These are phyloP conservation scores for Alternaria incomplexa DNA, from an alignment of 2,329 filamentous ascomycete genomes.

Conservation along the genomic window DNA sequence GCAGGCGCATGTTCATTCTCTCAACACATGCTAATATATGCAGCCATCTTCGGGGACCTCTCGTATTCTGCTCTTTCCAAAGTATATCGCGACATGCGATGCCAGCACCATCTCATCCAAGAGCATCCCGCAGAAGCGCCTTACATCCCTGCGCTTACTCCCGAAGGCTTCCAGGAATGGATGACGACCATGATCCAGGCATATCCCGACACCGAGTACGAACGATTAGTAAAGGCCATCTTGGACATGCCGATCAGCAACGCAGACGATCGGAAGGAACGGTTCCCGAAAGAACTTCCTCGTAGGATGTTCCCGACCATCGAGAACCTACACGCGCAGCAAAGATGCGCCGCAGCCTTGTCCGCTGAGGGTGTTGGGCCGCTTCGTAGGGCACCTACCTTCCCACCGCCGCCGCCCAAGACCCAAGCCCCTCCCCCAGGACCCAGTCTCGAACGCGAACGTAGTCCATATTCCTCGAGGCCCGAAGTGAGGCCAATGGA, in stretches of 20 bases:
- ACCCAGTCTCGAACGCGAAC: slow-evolving; percentile 42
- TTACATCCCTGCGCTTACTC: slow-evolving; percentile 54
- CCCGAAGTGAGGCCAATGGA: slow-evolving; percentile 39
- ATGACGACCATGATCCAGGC: slow-evolving; percentile 75
- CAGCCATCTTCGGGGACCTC: slow-evolving; percentile 53
- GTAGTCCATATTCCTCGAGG: slow-evolving; percentile 41
- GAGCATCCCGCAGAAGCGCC: slow-evolving; percentile 51
- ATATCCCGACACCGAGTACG: slow-evolving; percentile 76
- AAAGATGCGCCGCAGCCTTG: slow-evolving; percentile 67
- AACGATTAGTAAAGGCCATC: slow-evolving; percentile 72
- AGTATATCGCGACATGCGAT: slow-evolving; percentile 56
- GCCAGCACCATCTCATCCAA: slow-evolving; percentile 58
- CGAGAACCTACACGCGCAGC: slow-evolving; percentile 63
- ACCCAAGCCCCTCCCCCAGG: slow-evolving; percentile 15
- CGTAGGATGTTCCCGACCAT: slow-evolving; percentile 71
- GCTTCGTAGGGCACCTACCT: slow-evolving; percentile 42
- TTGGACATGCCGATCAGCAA: slow-evolving; percentile 73
- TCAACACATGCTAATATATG: slow-evolving; percentile 8
- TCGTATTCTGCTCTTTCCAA: slow-evolving; percentile 50
- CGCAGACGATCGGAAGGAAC: slow-evolving; percentile 68
- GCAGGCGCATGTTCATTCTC: slow-evolving; percentile 18
- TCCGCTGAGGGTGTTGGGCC: slow-evolving; percentile 54
- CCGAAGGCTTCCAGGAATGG: slow-evolving; percentile 63
- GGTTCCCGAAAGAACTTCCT: slow-evolving; percentile 80
- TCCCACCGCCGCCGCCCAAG: slow-evolving; percentile 45